Conservation (phyloP, 2,329 filamentous ascomycete genomes). For the Trichoderma pleuroti region DNA sequence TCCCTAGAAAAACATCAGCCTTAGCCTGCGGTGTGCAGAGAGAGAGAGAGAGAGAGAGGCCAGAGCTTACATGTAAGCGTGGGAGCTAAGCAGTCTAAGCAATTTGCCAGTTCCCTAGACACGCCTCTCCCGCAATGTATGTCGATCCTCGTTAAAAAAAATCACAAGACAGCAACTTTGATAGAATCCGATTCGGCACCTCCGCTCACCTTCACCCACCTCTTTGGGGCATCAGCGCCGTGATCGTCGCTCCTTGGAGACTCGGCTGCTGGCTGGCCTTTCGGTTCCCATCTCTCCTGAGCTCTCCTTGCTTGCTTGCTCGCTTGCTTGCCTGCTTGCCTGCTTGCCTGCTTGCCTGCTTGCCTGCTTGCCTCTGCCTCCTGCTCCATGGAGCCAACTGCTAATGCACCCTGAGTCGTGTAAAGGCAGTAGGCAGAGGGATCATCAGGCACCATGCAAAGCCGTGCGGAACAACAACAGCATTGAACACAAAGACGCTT, state of each 20-base stretch:
- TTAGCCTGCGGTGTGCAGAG: neutral
- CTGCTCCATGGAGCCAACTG: neutral
- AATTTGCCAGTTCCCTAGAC: neutral
- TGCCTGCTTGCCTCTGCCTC: no score
- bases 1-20: neutral
- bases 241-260: constrained; percentile 3
- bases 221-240: constrained; percentile 15
- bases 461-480: neutral
- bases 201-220: constrained; percentile 8
- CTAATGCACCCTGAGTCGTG: constrained; percentile 3
- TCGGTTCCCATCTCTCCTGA: neutral
- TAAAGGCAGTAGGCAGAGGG: neutral
- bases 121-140: constrained; percentile 11
- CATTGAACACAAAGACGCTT: neutral
- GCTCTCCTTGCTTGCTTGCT: neutral
- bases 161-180: neutral
- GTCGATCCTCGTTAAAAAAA: constrained; percentile 4
- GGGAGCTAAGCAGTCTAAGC: neutral
- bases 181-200: neutral
- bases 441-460: constrained; percentile 16
- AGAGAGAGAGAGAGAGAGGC: neutral
- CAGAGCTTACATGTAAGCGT: constrained; percentile 12
- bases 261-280: neutral
- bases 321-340: no score
- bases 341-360: no score